phyloP scores from a whole-genome alignment of 352 stramenopile species.

The Globisporangium iwayamae region DNA sequence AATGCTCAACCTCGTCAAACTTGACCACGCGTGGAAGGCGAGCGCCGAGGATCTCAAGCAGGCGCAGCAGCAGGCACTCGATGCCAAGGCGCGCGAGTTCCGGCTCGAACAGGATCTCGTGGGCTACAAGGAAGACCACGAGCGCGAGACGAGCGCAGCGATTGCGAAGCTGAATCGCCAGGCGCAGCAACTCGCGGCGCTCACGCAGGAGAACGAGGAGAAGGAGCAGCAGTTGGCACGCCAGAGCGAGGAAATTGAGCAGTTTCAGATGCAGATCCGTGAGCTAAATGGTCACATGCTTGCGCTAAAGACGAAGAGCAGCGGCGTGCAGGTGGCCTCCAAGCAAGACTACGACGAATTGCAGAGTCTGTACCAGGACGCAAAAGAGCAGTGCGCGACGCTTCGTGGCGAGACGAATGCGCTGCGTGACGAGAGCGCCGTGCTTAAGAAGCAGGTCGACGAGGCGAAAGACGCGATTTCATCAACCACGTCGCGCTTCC shows the following conservation, averaged over 20 bases:
- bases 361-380: conserved; percentile 21
- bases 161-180: conserved; percentile 19
- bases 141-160: conserved; percentile 9
- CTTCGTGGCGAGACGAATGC: conserved; percentile 54
- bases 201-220: conserved; percentile 9
- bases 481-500: conserved; percentile 42
- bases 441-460: conserved; percentile 34
- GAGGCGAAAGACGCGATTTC: conserved; percentile 32
- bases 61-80: conserved; percentile 14
- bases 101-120: conserved; percentile 1
- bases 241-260: conserved; percentile 21
- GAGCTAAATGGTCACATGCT: conserved; percentile 35
- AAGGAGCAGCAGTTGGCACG: conserved; percentile 26
- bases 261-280: conserved; percentile 18
- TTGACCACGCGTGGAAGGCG: conserved; percentile 72
- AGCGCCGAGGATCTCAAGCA: conserved; percentile 33
- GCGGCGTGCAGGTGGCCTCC: conserved; percentile 13
- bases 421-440: conserved; percentile 40
- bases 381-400: conserved; percentile 34
- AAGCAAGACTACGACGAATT: conserved; percentile 25
- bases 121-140: conserved; percentile 6
- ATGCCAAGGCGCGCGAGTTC: conserved; percentile 3
- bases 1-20: conserved; percentile 57
- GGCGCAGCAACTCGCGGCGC: conserved; percentile 7
- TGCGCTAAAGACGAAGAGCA: conserved; percentile 18